Conservation (phyloP, 176 grass and related monocot genomes). For the Oryza punctata region DNA sequence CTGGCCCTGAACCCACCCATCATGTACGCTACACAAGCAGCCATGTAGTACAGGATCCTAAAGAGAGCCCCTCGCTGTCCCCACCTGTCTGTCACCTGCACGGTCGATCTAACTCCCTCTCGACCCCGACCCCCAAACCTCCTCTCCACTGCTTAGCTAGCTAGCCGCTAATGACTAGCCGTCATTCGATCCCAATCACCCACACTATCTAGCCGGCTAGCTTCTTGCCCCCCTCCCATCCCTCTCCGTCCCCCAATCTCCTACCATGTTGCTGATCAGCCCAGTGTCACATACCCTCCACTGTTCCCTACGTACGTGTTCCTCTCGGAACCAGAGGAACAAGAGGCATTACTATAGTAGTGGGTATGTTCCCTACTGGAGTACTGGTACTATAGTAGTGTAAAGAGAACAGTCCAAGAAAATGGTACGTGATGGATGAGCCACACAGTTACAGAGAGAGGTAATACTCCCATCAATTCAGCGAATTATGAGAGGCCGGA, state of each 20-base stretch:
- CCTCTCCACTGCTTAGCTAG: neutral
- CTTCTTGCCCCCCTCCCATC: slow-evolving; percentile 13
- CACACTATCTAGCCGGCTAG: neutral
- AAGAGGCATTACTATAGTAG: neutral
- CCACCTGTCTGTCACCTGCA: neutral
- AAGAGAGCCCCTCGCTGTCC: neutral
- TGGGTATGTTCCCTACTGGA: neutral
- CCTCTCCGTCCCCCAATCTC: slow-evolving; percentile 33
- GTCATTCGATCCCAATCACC: neutral
- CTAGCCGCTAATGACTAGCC: neutral
- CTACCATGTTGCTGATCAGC: neutral
- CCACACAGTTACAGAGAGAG: no score
- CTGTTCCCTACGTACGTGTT: slow-evolving; percentile 21
- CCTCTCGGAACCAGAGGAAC: neutral
- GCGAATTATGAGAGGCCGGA: slow-evolving; percentile 28
- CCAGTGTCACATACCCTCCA: neutral
- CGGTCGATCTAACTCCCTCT: neutral
- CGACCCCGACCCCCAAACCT: neutral
- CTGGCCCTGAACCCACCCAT: neutral
- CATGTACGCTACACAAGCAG: neutral
- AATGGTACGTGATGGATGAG: neutral
- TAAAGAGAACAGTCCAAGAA: neutral
- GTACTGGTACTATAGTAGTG: neutral
- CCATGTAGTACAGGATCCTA: slow-evolving; percentile 3
- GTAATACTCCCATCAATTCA: neutral